phyloP scores from a whole-genome alignment of 2,329 filamentous ascomycete species.

The Davidsoniella australis region DNA sequence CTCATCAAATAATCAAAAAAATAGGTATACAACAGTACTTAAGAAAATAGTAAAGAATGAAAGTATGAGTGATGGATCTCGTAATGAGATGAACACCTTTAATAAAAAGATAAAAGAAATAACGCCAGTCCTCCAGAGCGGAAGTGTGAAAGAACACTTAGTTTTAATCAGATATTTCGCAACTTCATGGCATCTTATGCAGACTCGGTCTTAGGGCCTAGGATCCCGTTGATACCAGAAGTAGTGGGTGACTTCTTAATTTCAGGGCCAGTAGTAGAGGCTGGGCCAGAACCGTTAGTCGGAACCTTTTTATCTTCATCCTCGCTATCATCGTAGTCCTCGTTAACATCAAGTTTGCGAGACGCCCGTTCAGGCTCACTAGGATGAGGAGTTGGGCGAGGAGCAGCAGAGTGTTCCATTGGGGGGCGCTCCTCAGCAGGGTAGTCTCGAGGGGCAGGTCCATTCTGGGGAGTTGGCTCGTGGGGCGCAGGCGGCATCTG shows the following conservation, averaged over 20 bases:
- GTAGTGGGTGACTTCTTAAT: conserved; percentile 32
- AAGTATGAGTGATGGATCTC: background rate
- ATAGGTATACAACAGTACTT: conserved; percentile 12
- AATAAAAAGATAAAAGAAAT: background rate
- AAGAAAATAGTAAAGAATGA: conserved; percentile 6
- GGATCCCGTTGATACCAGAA: conserved; percentile 30
- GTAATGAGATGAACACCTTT: background rate
- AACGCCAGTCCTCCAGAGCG: background rate
- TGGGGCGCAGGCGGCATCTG: conserved; percentile 38
- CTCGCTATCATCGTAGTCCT: conserved; percentile 89
- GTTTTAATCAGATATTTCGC: conserved; percentile 1
- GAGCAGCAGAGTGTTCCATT: conserved; percentile 22
- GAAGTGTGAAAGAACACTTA: background rate
- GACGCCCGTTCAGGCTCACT: conserved; percentile 71
- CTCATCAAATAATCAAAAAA: conserved; percentile 6
- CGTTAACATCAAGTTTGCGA: conserved; percentile 90
- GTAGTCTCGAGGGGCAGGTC: conserved; percentile 33
- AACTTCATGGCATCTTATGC: conserved; percentile 9
- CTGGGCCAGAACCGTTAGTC: conserved; percentile 21
- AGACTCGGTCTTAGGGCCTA: conserved; percentile 31
- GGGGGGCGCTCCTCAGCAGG: conserved; percentile 40
- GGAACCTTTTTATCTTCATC: conserved; percentile 60
- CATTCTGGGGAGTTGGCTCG: conserved; percentile 22
- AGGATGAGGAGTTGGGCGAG: conserved; percentile 19
- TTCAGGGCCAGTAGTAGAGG: conserved; percentile 31